A percentile compares a stretch with the other conserved stretches of the same genome.
Conservation (phyloP, 106 monocot species). For the Amphibolis antarctica region DNA sequence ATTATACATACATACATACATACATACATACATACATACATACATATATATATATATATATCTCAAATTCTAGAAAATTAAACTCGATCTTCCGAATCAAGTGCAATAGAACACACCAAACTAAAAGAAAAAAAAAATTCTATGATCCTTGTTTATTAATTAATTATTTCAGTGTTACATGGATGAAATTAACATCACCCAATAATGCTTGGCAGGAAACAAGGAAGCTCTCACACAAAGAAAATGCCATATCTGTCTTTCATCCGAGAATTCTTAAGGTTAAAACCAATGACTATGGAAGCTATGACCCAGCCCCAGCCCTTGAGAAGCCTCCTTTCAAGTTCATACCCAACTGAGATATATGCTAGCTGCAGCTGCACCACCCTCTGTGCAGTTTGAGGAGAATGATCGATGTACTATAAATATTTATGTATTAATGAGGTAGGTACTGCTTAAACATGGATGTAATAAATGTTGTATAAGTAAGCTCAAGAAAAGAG, state of each 20-base stretch:
- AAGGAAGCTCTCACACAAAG: conserved; percentile 1
- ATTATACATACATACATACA: too few relatives aligned
- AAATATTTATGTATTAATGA: background rate
- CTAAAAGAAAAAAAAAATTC: background rate
- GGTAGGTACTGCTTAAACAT: too few relatives aligned
- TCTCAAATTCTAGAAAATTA: too few relatives aligned
- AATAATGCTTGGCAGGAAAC: conserved; percentile 7
- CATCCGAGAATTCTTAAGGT: conserved; percentile 44
- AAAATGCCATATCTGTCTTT: background rate
- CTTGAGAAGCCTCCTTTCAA: conserved; percentile 66
- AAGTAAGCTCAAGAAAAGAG: too few relatives aligned
- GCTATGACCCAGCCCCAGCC: conserved; percentile 48
- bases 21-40: too few relatives aligned
- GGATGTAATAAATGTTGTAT: too few relatives aligned
- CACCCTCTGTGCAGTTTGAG: background rate
- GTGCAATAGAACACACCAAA: too few relatives aligned
- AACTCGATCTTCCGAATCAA: background rate
- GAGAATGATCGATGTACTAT: background rate
- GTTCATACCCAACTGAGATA: conserved; percentile 65
- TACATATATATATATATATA: background rate
- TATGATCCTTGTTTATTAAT: too few relatives aligned
- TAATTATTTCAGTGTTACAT: background rate
- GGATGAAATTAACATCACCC: background rate
- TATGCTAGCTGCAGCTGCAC: too few relatives aligned
- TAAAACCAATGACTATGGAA: conserved; percentile 64